phyloP scores from a whole-genome alignment of 352 stramenopile species.

The Globisporangium spiculum region DNA sequence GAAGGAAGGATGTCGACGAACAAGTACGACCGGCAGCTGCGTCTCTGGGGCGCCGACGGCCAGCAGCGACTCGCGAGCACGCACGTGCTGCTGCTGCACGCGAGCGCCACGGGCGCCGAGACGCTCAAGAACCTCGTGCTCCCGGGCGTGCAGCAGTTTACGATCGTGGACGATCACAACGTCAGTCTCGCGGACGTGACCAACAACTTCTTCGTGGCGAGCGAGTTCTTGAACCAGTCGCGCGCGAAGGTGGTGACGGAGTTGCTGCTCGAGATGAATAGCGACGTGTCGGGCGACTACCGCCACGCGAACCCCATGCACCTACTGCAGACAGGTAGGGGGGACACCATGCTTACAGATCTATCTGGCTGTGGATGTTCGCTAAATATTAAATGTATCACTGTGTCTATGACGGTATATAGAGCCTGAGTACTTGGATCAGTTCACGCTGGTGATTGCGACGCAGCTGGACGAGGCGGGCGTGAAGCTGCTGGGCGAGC shows the following conservation, averaged over 20 bases:
- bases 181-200: slow-evolving; percentile 75
- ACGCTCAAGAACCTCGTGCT: slow-evolving; percentile 98
- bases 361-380: neutral
- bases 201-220: slow-evolving; percentile 94
- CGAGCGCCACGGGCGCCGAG: slow-evolving; percentile 93
- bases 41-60: slow-evolving; percentile 95
- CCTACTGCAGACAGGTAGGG: slow-evolving; percentile 39
- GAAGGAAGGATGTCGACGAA: slow-evolving; percentile 31
- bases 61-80: slow-evolving; percentile 88
- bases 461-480: slow-evolving; percentile 75
- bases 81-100: slow-evolving; percentile 90
- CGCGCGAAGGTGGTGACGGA: slow-evolving; percentile 82
- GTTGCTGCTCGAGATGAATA: slow-evolving; percentile 95
- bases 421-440: slow-evolving; percentile 56
- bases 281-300: slow-evolving; percentile 80
- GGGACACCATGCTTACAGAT: neutral
- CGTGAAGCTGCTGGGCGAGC: slow-evolving; percentile 50
- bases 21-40: slow-evolving; percentile 99
- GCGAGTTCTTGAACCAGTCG: slow-evolving; percentile 43
- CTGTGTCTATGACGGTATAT: neutral
- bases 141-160: slow-evolving; percentile 88
- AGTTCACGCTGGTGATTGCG: slow-evolving; percentile 86
- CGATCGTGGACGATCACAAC: slow-evolving; percentile 89
- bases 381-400: neutral
- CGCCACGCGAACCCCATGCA: slow-evolving; percentile 44